Evolutionary conservation across 495 filamentous ascomycete genomes (phyloP), one percentile per base, ranked within the genome.

Genomic region (Rostrohypoxylon terebratum): DNA sequence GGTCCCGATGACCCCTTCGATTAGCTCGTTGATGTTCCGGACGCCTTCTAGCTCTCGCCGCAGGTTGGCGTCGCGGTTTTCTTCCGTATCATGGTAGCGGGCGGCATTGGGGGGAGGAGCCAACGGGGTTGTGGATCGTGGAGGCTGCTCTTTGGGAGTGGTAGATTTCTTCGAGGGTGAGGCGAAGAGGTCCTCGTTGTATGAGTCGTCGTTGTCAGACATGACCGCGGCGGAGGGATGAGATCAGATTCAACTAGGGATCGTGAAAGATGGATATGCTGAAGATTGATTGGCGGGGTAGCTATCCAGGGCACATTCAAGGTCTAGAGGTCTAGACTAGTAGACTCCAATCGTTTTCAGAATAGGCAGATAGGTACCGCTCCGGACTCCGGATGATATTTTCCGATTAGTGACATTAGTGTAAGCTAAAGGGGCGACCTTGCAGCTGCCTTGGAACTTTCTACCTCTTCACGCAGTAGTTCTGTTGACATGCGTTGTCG

Each of bases 1-100:
- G 33, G 91, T 94, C 11, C 86, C 84, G n/a, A 97, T 81, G 3
- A 97, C 90, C 3, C 89, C 90, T 79, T 97, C 93, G 67, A 99
- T 92, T 10, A 94, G 89, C 58, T 91, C 84, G 75, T 98, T 98
- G 76, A 99, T 91, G 53, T 90, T 91, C 45, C 90, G 87, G 16
- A 99, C 90, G 47, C 88, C 89, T 31, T 92, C 88, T n/a, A 98
- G 82, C 78, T 99, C 96, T 38, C 86, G 88, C 3, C 85, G 89
- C 44, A 98, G 84, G 6, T 86, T 87, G 11, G 88, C 88, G 72
- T 97, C 92, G 18, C 91, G 91, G 20, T 87, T 85, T 66, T 93
- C 90, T 73, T 92, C 86, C 6, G 71, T 14, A 7, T 84, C 87
- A 61, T 91, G 89, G 77, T 90, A 91, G 21, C 85, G 81, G 23